These are phyloP conservation scores for Elongisporangium anandrum DNA, from an alignment of 352 stramenopile genomes.

Conservation along the genomic window DNA sequence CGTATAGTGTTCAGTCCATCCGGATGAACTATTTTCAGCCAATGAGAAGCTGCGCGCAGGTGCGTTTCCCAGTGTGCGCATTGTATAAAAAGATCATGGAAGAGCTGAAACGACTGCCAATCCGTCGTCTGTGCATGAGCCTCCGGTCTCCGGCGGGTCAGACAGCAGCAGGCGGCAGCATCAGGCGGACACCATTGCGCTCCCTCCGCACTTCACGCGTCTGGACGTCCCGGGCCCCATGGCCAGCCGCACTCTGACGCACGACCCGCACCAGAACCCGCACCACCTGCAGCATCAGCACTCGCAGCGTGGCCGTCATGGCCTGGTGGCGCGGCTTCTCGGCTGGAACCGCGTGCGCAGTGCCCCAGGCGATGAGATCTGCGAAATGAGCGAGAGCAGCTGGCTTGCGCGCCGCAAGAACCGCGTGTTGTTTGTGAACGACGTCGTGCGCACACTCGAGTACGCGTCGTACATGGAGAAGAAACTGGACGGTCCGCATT, in stretches of 20 bases:
- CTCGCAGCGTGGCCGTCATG: neutral
- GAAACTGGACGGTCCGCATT: constrained; percentile 24
- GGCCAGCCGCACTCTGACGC: neutral
- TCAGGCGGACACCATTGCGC: constrained; percentile 4
- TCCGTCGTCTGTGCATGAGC: neutral
- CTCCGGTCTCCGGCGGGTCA: neutral
- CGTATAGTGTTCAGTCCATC: neutral
- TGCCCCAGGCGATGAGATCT: constrained; percentile 17
- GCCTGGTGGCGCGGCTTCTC: constrained; percentile 5
- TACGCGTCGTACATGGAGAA: constrained; percentile 52
- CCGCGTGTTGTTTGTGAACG: constrained; percentile 71
- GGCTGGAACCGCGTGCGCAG: constrained; percentile 31
- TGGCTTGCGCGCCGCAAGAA: constrained; percentile 30
- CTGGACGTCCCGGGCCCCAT: constrained; percentile 8
- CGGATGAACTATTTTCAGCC: neutral
- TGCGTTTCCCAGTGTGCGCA: neutral
- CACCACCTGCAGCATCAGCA: neutral
- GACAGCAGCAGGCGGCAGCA: neutral
- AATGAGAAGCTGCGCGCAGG: neutral
- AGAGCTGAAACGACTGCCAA: neutral
- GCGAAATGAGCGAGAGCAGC: constrained; percentile 1
- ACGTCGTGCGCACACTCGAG: constrained; percentile 53
- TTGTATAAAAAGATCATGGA: neutral
- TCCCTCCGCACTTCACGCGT: constrained; percentile 12
- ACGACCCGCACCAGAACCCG: neutral